Conservation (phyloP, 345 rosid genomes). For the Gossypium ekmanianum region DNA sequence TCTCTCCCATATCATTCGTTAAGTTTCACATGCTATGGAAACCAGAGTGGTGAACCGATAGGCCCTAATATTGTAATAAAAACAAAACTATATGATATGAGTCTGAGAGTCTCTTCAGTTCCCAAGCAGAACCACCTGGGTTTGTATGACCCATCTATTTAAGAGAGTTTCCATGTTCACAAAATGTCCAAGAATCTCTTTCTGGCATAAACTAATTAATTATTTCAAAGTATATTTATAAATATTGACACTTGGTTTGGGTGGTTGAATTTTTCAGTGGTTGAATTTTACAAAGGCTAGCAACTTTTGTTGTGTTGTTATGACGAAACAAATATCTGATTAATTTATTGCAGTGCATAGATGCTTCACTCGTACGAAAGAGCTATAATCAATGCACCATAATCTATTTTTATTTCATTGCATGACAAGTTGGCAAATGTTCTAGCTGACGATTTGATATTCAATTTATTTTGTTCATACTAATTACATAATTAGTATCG, state of each 20-base stretch:
- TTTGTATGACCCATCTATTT: neutral
- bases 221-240: neutral
- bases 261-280: neutral
- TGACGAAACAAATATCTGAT: neutral
- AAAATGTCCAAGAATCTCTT: neutral
- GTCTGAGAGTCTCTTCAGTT: slow-evolving; percentile 2
- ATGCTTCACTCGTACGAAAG: neutral
- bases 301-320: neutral
- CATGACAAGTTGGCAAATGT: neutral
- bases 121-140: slow-evolving; percentile 20
- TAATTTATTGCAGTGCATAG: neutral
- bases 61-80: neutral
- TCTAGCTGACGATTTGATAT: neutral
- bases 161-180: neutral
- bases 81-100: neutral
- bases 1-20: slow-evolving; percentile 16
- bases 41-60: neutral
- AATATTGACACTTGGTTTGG: neutral
- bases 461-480: neutral
- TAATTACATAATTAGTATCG: neutral
- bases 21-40: slow-evolving; percentile 1
- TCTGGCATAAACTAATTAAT: neutral
- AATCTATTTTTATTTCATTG: neutral
- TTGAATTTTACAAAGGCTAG: neutral
- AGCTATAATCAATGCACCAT: slow-evolving; percentile 4